phyloP scores from a whole-genome alignment of 208 protist genomes.

The Naegleria lovaniensis region DNA sequence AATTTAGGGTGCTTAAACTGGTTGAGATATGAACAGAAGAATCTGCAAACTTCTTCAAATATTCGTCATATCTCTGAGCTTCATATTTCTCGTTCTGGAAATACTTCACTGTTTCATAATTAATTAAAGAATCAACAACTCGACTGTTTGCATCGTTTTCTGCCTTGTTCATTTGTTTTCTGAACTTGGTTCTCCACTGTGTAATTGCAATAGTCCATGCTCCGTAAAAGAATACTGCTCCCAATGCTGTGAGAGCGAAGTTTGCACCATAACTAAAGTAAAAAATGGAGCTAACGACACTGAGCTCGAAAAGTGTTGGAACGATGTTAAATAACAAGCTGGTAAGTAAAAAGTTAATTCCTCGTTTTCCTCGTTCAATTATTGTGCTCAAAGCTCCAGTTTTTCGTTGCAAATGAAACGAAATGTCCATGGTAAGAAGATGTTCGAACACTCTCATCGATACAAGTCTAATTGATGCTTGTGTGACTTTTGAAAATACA shows the following conservation, averaged over 20 bases:
- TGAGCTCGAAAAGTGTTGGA: constrained; percentile 81
- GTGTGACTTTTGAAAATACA: constrained; percentile 15
- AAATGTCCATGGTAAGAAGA: constrained; percentile 6
- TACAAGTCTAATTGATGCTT: neutral
- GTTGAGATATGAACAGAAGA: neutral
- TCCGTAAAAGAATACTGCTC: constrained; percentile 69
- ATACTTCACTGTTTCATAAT: constrained; percentile 91
- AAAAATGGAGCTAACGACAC: constrained; percentile 75
- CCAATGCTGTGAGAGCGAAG: constrained; percentile 72
- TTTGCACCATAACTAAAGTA: constrained; percentile 57
- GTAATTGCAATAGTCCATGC: constrained; percentile 73
- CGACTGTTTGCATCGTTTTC: constrained; percentile 77
- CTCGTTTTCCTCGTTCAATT: constrained; percentile 78
- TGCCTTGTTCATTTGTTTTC: constrained; percentile 70
- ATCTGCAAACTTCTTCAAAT: constrained; percentile 49
- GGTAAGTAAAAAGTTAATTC: constrained; percentile 75
- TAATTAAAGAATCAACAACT: constrained; percentile 82
- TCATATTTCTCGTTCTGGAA: constrained; percentile 77
- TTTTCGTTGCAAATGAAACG: constrained; percentile 12
- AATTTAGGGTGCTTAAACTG: constrained; percentile 1
- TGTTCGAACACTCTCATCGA: neutral
- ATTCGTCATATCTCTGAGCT: constrained; percentile 53
- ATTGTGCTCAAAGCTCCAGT: constrained; percentile 72
- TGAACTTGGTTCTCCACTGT: constrained; percentile 58
- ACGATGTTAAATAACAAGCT: constrained; percentile 78